A percentile compares a stretch with the other conserved stretches of the same genome.
Evolutionary conservation across 257 asterid genomes (phyloP).

Genomic region (Gardenia jasminoides): DNA sequence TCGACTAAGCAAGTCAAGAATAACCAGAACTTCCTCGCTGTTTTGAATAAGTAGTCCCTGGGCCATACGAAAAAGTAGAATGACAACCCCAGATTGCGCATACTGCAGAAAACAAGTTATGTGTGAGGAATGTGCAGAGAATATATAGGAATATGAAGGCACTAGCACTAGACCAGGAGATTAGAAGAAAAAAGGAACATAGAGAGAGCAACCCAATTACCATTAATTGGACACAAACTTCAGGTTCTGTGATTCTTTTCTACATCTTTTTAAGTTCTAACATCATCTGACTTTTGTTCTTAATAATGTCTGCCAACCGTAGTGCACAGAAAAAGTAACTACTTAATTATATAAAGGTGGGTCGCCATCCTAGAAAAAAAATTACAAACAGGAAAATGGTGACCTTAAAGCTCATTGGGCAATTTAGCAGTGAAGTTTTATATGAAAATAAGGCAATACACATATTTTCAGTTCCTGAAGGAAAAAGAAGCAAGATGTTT

Average conservation of each 20-base stretch:
- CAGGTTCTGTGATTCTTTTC: background rate
- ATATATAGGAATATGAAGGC: background rate
- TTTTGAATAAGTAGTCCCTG: constrained; percentile 50
- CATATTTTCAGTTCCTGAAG: background rate
- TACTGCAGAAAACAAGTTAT: constrained; percentile 44
- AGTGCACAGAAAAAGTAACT: background rate
- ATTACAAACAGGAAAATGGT: background rate
- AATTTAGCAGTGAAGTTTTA: background rate
- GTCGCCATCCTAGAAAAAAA: background rate
- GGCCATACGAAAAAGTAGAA: constrained; percentile 77
- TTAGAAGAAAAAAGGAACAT: too few species aligned
- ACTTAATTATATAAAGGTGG: background rate
- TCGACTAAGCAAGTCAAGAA: constrained; percentile 76
- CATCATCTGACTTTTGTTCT: background rate
- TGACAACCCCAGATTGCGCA: constrained; percentile 72
- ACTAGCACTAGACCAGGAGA: too few species aligned
- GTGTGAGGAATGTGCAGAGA: constrained; percentile 1
- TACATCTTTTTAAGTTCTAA: background rate
- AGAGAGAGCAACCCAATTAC: background rate
- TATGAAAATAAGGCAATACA: background rate
- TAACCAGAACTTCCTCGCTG: constrained; percentile 51
- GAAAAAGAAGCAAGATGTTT: background rate
- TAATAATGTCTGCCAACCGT: background rate
- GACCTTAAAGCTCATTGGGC: background rate
- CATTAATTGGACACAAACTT: background rate